phyloP scores from a whole-genome alignment of 768 basidiomycete genomes.

The Lentinula lateritia region DNA sequence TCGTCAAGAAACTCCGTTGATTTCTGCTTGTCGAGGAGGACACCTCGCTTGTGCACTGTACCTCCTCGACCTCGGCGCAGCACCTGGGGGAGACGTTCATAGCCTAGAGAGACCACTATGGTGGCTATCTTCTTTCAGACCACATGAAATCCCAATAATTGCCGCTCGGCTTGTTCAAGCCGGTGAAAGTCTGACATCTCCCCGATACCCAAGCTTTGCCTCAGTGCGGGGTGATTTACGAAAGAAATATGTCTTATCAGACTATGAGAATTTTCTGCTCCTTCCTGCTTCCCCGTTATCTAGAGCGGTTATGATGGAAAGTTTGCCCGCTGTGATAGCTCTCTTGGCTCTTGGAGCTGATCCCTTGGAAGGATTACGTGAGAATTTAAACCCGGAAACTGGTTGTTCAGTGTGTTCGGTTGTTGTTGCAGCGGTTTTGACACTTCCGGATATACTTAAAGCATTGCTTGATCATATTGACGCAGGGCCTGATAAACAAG shows the following conservation, averaged over 20 bases:
- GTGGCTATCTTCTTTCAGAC: constrained; percentile 8
- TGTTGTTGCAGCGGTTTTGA: not conserved
- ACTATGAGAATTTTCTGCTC: constrained; percentile 5
- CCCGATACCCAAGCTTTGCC: not conserved
- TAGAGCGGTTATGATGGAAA: constrained; percentile 8
- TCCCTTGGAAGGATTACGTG: constrained; percentile 7
- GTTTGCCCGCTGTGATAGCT: not conserved
- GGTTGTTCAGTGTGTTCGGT: not conserved
- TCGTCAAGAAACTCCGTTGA: constrained; percentile 4
- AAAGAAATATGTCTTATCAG: not conserved
- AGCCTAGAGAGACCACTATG: constrained; percentile 4
- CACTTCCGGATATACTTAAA: not conserved
- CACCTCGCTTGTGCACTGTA: constrained; percentile 8
- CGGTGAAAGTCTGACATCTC: not conserved
- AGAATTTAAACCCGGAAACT: not conserved
- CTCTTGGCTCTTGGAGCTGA: constrained; percentile 7
- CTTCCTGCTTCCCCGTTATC: constrained; percentile 8
- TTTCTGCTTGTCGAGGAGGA: constrained; percentile 6
- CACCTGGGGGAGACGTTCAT: constrained; percentile 2
- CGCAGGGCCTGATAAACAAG: not conserved
- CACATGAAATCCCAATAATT: not conserved
- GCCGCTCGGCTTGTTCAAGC: not conserved
- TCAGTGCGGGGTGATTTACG: not conserved
- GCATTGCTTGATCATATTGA: not conserved
- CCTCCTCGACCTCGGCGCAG: constrained; percentile 7